Evolutionary conservation across 1,284 basidiomycete genomes (phyloP), one percentile per base, ranked within the genome.

Genomic region (Rhizoctonia solani): DNA sequence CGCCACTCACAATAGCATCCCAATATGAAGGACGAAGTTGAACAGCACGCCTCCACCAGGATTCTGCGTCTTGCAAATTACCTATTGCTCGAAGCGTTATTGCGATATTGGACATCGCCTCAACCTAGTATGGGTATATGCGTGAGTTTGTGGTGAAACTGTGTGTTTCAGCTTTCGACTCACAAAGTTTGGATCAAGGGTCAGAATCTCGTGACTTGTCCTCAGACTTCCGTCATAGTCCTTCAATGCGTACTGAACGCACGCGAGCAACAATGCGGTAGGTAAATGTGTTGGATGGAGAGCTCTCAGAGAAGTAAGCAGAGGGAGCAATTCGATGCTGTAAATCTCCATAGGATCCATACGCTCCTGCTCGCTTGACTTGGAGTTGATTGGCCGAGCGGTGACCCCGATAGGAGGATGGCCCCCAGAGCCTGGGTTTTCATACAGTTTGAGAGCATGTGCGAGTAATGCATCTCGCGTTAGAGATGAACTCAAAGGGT

Each of bases 41-140:
- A 54, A 82, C 75, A 8, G 81, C 81, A 53, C 76, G 76, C 77
- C 77, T 77, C 80, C 80, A 82, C 80, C 79, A 81, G 27, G 70
- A 71, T 68, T 81, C 77, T 1, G 81, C 81, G 46, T 80, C 78
- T 4, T 71, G 66, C 67, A 74, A 74, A 6, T 74, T 72, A 55
- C 78, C 75, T 66, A 80, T 72, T 4, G 80, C 79, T 21, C 80
- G 77, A 55, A 81, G 73, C 4, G 82, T 80, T 6, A 81, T 82
- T 4, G 83, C 83, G 42, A 84, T 79, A 70, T 85, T 85, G 65
- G 77, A 78, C 81, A 82, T 81, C 6, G 81, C 80, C 72, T 82
- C 81, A 32, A 75, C 78, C 78, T 79, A 50, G 8, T 42, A 42
- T 21, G 29, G 5, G 50, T 34, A 32, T 53, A 54, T 29, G 49